A percentile compares a stretch with the other conserved stretches of the same genome.
Conservation (phyloP, 2,329 filamentous ascomycete genomes). For the Ascochyta clinopodiicola region DNA sequence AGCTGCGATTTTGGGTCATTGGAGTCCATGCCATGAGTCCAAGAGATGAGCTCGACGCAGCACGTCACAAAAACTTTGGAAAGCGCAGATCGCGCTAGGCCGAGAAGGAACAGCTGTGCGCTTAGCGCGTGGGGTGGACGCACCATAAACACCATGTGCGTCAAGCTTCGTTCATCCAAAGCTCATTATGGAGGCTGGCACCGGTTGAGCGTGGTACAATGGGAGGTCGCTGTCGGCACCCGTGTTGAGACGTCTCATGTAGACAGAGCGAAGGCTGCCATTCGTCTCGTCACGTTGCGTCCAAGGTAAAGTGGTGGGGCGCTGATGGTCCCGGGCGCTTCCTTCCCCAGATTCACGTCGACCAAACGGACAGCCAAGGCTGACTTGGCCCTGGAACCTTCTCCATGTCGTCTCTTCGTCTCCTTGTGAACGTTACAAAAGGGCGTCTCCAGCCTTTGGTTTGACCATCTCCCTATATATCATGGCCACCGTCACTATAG, state of each 20-base stretch:
- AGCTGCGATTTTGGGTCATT: slow-evolving; percentile 48
- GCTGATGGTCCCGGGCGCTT: slow-evolving; percentile 26
- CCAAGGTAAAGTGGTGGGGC: slow-evolving; percentile 8
- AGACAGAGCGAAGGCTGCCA: not conserved
- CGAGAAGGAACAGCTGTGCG: slow-evolving; percentile 10
- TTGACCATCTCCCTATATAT: slow-evolving; percentile 21
- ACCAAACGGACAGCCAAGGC: slow-evolving; percentile 3
- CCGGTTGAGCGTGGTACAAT: not conserved
- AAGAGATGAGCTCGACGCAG: slow-evolving; percentile 6
- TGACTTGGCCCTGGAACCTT: not conserved
- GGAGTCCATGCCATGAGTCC: slow-evolving; percentile 38
- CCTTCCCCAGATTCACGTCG: slow-evolving; percentile 20
- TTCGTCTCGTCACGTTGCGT: slow-evolving; percentile 3
- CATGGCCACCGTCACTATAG: slow-evolving; percentile 62
- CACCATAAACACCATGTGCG: slow-evolving; percentile 6
- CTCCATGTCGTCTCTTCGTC: slow-evolving; percentile 5
- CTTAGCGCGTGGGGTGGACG: slow-evolving; percentile 14
- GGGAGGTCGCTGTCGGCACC: not conserved
- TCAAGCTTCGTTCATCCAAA: not conserved
- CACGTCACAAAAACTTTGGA: slow-evolving; percentile 16
- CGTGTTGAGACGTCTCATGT: not conserved
- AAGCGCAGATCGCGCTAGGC: slow-evolving; percentile 27
- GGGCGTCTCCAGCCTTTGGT: slow-evolving; percentile 13
- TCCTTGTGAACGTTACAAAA: slow-evolving; percentile 11
- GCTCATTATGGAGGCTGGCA: not conserved